Conservation (phyloP, 2,329 filamentous ascomycete species). For the Pyrenochaeta sp. region DNA sequence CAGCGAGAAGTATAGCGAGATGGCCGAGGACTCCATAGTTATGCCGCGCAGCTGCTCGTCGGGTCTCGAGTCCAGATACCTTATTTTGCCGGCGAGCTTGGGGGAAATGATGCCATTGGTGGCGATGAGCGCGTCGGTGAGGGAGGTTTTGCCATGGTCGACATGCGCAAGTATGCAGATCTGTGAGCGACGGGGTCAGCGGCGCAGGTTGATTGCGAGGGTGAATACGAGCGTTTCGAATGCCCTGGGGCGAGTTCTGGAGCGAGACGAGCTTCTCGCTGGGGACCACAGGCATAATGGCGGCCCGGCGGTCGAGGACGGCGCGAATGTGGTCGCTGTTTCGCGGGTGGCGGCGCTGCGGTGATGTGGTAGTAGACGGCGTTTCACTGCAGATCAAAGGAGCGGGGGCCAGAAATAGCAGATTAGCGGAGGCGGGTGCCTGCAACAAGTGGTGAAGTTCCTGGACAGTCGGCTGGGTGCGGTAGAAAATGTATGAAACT, state of each 20-base stretch:
- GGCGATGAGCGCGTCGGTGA: conserved; percentile 94
- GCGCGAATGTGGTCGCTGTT: conserved; percentile 4
- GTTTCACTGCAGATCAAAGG: conserved; percentile 20
- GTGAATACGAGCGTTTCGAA: conserved; percentile 79
- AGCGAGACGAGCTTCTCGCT: conserved; percentile 90
- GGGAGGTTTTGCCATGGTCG: conserved; percentile 97
- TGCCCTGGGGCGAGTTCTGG: conserved; percentile 85
- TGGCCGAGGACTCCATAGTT: conserved; percentile 99
- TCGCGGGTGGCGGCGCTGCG: not conserved
- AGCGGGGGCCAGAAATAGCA: conserved; percentile 1
- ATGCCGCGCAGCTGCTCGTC: conserved; percentile 97
- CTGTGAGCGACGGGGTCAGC: conserved; percentile 52
- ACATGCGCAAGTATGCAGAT: conserved; percentile 97
- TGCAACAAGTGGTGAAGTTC: conserved; percentile 11
- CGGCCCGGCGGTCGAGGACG: not conserved
- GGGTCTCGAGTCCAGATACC: conserved; percentile 93
- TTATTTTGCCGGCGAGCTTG: conserved; percentile 96
- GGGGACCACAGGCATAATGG: conserved; percentile 84
- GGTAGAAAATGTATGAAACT: conserved; percentile 23
- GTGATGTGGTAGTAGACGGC: not conserved
- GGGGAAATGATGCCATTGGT: conserved; percentile 99
- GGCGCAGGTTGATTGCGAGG: not conserved
- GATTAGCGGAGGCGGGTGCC: not conserved
- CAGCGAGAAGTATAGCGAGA: conserved; percentile 95
- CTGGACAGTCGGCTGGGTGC: conserved; percentile 24